Evolutionary conservation across 129 eudicot species (phyloP).

Genomic region (Ambrosia artemisiifolia): DNA sequence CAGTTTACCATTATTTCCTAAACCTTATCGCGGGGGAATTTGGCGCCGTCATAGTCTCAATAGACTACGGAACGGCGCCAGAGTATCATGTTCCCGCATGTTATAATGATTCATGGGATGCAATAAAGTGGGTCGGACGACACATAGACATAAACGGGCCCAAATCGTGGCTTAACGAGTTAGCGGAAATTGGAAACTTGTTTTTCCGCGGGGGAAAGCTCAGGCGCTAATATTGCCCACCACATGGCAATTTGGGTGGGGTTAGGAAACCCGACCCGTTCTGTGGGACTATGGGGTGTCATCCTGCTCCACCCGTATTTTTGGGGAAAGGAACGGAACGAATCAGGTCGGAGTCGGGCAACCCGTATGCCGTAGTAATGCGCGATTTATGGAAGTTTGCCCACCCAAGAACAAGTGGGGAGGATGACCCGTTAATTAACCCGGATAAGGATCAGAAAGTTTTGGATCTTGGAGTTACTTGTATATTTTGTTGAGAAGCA

Average conservation of each 20-base stretch:
- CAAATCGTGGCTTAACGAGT: constrained; percentile 31
- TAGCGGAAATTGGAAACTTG: constrained; percentile 28
- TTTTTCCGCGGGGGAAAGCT: constrained; percentile 44
- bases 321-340: constrained; percentile 36
- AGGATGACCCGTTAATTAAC: constrained; percentile 30
- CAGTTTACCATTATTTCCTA: constrained; percentile 23
- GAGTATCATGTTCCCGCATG: constrained; percentile 44
- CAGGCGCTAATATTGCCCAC: constrained; percentile 47
- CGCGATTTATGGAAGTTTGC: neutral
- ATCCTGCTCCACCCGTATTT: constrained; percentile 50
- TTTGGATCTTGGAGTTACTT: constrained; percentile 13
- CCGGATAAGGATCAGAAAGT: constrained; percentile 25
- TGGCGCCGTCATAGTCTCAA: constrained; percentile 27
- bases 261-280: neutral
- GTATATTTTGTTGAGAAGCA: constrained; percentile 16
- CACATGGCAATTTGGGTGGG: constrained; percentile 37
- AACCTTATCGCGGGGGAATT: constrained; percentile 24
- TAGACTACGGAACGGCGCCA: constrained; percentile 49
- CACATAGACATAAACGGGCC: constrained; percentile 24
- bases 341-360: constrained; percentile 15
- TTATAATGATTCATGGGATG: constrained; percentile 58
- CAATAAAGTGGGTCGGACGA: constrained; percentile 49
- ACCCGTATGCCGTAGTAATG: neutral
- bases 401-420: constrained; percentile 20
- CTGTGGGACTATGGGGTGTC: constrained; percentile 28